These are phyloP conservation scores for Saccharomycopsis amapae DNA, from an alignment of 805 yeast genomes.

Conservation along the genomic window DNA sequence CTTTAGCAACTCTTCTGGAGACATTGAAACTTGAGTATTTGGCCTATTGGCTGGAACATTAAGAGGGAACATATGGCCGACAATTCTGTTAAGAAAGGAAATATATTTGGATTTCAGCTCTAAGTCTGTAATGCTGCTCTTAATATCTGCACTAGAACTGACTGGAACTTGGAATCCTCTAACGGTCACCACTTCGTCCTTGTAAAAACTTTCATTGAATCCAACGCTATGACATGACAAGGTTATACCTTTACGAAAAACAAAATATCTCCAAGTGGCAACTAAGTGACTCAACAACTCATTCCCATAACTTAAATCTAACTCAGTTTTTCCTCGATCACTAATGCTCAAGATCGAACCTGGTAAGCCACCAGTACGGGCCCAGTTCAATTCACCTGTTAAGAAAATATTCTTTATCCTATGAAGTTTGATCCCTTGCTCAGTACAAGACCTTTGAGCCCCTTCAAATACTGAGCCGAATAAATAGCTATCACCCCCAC, in stretches of 20 bases:
- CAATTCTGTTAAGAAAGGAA: neutral
- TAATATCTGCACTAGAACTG: constrained; percentile 23
- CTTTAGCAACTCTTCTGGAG: constrained; percentile 11
- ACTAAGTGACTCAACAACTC: constrained; percentile 47
- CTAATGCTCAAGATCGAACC: constrained; percentile 78
- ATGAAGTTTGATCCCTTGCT: constrained; percentile 48
- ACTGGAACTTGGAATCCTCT: constrained; percentile 9
- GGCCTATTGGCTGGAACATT: constrained; percentile 34
- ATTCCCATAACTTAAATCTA: constrained; percentile 50
- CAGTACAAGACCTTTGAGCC: constrained; percentile 65
- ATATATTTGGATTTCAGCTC: neutral
- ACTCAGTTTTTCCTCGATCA: constrained; percentile 60
- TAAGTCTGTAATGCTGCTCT: constrained; percentile 28
- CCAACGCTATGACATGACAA: constrained; percentile 27
- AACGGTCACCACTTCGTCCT: constrained; percentile 6
- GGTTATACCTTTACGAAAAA: constrained; percentile 67
- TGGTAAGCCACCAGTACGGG: constrained; percentile 83
- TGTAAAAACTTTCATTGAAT: constrained; percentile 22
- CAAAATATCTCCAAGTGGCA: constrained; percentile 81
- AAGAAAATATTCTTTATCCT: constrained; percentile 61
- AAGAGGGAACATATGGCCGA: constrained; percentile 45
- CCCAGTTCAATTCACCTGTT: constrained; percentile 75
- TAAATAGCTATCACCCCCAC: constrained; percentile 49
- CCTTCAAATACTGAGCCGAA: constrained; percentile 87
- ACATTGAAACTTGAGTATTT: constrained; percentile 28